A percentile compares a stretch with the other conserved stretches of the same genome.
These are phyloP conservation scores for Yarrowia osloensis DNA, from an alignment of 805 yeast species.

Conservation along the genomic window DNA sequence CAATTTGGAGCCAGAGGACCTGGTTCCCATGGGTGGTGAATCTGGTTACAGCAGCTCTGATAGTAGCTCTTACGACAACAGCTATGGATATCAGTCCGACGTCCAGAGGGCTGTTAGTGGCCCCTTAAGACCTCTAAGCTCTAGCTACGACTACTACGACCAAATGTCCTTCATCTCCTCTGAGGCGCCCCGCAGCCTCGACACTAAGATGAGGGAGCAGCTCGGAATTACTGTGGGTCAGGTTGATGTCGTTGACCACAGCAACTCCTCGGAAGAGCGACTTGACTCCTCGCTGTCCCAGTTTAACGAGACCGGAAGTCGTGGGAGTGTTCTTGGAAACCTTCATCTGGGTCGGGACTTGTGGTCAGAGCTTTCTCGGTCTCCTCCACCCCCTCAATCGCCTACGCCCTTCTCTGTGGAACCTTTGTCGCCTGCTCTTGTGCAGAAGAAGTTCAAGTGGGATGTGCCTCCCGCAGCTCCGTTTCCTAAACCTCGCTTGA, in stretches of 20 bases:
- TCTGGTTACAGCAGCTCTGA: not conserved
- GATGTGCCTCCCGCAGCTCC: slow-evolving; percentile 2
- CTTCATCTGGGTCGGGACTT: slow-evolving; percentile 17
- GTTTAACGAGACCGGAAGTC: slow-evolving; percentile 22
- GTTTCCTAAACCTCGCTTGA: slow-evolving; percentile 10
- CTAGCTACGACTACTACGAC: slow-evolving; percentile 4
- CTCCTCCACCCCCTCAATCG: not conserved
- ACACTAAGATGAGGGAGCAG: slow-evolving; percentile 3
- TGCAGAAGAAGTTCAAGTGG: not conserved
- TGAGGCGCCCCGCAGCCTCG: not conserved
- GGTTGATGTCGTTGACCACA: not conserved
- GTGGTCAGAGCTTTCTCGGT: slow-evolving; percentile 16
- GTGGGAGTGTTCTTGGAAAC: slow-evolving; percentile 1
- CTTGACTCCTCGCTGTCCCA: slow-evolving; percentile 9
- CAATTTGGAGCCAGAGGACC: not conserved
- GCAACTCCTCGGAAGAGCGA: slow-evolving; percentile 14
- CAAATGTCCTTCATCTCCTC: not conserved
- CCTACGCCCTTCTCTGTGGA: not conserved
- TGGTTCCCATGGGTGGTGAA: not conserved
- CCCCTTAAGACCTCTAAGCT: not conserved
- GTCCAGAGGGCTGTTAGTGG: not conserved
- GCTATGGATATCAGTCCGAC: not conserved
- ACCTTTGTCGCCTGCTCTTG: not conserved
- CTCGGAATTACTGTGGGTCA: slow-evolving; percentile 10
- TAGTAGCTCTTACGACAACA: not conserved